Evolutionary conservation across 305 asterid species (phyloP).

Genomic region (Withania somnifera): DNA sequence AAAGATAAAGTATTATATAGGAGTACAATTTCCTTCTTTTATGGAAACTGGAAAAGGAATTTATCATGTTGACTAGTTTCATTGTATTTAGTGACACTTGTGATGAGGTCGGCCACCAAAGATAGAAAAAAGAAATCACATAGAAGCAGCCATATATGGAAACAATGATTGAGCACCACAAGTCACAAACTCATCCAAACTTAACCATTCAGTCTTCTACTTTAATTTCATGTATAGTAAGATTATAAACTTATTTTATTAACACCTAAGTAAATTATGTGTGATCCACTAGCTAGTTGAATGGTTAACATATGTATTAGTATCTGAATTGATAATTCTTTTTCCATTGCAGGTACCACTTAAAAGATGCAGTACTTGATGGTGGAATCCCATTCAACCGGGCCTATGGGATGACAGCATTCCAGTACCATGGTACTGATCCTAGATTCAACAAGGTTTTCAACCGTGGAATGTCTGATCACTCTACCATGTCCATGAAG

Average conservation of each 20-base stretch:
- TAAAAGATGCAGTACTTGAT: constrained; percentile 54
- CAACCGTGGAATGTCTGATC: constrained; percentile 49
- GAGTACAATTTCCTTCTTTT: neutral
- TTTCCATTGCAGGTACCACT: constrained; percentile 33
- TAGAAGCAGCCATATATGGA: neutral
- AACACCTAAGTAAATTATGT: neutral
- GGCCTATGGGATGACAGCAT: constrained; percentile 56
- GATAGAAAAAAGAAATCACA: neutral
- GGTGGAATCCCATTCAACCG: constrained; percentile 65
- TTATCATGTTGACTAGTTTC: neutral
- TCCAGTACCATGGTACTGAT: constrained; percentile 53
- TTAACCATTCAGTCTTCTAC: neutral
- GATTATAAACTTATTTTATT: neutral
- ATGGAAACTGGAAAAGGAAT: neutral
- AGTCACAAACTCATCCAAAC: neutral
- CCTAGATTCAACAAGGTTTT: constrained; percentile 54
- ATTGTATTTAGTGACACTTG: neutral
- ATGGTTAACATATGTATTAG: neutral
- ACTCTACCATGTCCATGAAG: constrained; percentile 50
- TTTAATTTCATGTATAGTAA: neutral
- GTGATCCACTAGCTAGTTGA: neutral
- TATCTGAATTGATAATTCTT: too few relatives aligned
- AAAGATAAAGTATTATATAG: too few relatives aligned
- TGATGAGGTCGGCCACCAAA: neutral
- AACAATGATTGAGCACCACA: neutral